Percentiles rank a stretch among this genome's conserved stretches.
phyloP scores from a whole-genome alignment of 2,329 filamentous ascomycete genomes.

The Neopestalotiopsis sp. region DNA sequence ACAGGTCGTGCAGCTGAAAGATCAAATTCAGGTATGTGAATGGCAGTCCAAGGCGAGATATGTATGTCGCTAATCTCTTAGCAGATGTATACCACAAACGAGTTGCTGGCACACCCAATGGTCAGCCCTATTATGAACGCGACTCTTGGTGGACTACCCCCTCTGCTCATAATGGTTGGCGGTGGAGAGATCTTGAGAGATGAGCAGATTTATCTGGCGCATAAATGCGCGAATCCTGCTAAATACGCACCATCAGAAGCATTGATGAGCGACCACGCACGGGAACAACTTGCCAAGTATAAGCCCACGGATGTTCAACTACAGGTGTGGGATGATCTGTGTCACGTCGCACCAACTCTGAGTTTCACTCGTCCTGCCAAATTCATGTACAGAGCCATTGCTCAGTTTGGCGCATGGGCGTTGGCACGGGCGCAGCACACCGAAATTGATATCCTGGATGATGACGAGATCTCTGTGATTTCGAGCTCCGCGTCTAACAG shows the following conservation, averaged over 20 bases:
- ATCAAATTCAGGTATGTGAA: constrained; percentile 83
- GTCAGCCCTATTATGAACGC: constrained; percentile 90
- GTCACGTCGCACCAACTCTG: constrained; percentile 90
- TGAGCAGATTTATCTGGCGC: constrained; percentile 93
- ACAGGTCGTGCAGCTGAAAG: constrained; percentile 74
- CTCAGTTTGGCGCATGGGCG: constrained; percentile 93
- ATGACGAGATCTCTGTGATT: constrained; percentile 78
- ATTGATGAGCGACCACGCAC: constrained; percentile 67
- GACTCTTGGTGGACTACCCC: constrained; percentile 87
- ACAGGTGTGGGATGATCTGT: constrained; percentile 95
- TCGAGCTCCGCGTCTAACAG: constrained; percentile 61
- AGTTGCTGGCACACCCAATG: constrained; percentile 82
- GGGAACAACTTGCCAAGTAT: constrained; percentile 67
- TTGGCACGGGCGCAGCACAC: constrained; percentile 81
- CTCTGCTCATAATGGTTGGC: constrained; percentile 83
- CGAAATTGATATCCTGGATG: constrained; percentile 80
- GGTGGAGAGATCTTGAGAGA: constrained; percentile 90
- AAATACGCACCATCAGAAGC: constrained; percentile 74
- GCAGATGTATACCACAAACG: constrained; percentile 79
- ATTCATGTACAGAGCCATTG: constrained; percentile 90
- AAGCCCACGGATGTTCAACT: constrained; percentile 89
- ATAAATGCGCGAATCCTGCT: constrained; percentile 87
- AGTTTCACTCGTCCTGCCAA: constrained; percentile 96
- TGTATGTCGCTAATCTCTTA: not conserved
- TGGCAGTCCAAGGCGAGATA: not conserved